Evolutionary conservation across 768 basidiomycete species (phyloP).

Genomic region (Candolleomyces aberdarensis): DNA sequence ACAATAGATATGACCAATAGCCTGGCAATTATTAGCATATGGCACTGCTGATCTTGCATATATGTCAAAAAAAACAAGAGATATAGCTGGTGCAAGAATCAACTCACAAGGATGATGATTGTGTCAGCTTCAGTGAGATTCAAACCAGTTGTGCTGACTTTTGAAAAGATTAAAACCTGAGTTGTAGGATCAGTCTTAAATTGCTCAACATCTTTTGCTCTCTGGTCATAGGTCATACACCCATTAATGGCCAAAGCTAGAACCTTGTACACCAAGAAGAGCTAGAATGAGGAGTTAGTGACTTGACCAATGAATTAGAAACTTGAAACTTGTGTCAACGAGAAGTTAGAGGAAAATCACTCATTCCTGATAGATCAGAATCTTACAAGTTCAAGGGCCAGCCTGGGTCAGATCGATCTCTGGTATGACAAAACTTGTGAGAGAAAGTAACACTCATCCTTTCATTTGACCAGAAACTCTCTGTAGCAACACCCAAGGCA

Average conservation of each 20-base stretch:
- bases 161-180: conserved; percentile 4
- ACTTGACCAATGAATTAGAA: neutral
- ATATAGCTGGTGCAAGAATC: neutral
- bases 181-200: neutral
- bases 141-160: neutral
- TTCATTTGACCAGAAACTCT: neutral
- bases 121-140: conserved; percentile 2
- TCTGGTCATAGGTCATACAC: neutral
- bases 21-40: conserved; percentile 24
- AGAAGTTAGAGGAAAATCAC: neutral
- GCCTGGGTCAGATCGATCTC: neutral
- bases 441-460: neutral
- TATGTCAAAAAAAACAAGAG: neutral
- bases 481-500: neutral
- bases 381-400: neutral
- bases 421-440: neutral
- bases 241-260: neutral
- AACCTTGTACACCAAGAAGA: neutral
- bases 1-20: conserved; percentile 21
- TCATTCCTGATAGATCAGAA: conserved; percentile 3
- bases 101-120: conserved; percentile 5
- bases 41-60: conserved; percentile 26
- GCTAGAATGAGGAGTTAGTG: neutral
- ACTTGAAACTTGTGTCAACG: neutral
- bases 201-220: neutral